Evolutionary conservation across 768 basidiomycete genomes (phyloP).

Genomic region (Leucocoprinus sp.): DNA sequence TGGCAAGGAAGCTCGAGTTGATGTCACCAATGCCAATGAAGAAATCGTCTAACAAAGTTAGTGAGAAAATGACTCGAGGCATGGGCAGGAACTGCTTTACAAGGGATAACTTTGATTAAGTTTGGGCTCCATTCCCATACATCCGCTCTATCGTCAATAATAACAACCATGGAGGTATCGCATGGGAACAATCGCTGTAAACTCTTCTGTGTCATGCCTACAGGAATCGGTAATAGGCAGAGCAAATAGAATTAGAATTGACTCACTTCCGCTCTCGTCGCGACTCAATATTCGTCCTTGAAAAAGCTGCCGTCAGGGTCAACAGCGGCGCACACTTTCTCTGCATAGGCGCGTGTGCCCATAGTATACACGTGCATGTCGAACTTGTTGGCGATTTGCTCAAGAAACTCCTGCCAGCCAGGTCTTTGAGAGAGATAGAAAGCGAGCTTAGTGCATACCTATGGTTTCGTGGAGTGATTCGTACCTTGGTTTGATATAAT

Average conservation of each 20-base stretch:
- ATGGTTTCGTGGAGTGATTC: constrained; percentile 18
- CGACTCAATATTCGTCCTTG: constrained; percentile 84
- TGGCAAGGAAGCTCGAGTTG: constrained; percentile 89
- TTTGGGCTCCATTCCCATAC: constrained; percentile 99
- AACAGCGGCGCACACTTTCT: constrained; percentile 89
- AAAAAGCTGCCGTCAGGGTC: constrained; percentile 85
- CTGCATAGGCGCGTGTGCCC: constrained; percentile 96
- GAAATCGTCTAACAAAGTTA: constrained; percentile 72
- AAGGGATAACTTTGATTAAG: constrained; percentile 93
- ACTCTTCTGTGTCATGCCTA: constrained; percentile 88
- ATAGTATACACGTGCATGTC: constrained; percentile 99
- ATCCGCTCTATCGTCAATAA: constrained; percentile 97
- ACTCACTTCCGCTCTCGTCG: constrained; percentile 94
- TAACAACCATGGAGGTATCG: constrained; percentile 97
- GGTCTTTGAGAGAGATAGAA: constrained; percentile 39
- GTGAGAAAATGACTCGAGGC: constrained; percentile 13
- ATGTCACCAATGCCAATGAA: constrained; percentile 98
- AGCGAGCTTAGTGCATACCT: constrained; percentile 9
- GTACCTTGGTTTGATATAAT: constrained; percentile 96
- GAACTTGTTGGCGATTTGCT: constrained; percentile 64
- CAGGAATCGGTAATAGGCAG: constrained; percentile 12
- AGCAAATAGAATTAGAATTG: constrained; percentile 2
- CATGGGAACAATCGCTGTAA: constrained; percentile 90
- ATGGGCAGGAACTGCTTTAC: constrained; percentile 33
- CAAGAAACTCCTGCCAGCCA: constrained; percentile 76